These are phyloP conservation scores for Dothidotthia symphoricarpi DNA, from an alignment of 2,329 filamentous ascomycete genomes.

Conservation along the genomic window DNA sequence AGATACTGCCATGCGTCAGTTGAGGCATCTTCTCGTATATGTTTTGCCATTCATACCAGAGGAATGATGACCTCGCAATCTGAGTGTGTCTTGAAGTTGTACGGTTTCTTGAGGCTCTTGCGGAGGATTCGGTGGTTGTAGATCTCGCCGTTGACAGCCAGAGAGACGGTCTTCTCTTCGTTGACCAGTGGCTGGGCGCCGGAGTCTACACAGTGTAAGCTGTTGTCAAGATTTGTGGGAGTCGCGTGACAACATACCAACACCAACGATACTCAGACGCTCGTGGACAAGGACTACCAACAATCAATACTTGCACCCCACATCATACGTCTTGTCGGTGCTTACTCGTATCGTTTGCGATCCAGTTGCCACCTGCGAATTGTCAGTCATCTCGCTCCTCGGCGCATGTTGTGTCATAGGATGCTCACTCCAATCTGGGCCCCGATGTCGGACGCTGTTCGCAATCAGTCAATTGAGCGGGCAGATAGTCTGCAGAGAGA, in stretches of 20 bases:
- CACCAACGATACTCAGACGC: conserved; percentile 93
- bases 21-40: neutral
- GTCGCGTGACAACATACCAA: conserved; percentile 62
- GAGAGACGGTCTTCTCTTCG: conserved; percentile 79
- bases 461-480: conserved; percentile 37
- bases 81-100: conserved; percentile 97
- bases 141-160: conserved; percentile 98
- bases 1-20: conserved; percentile 64
- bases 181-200: conserved; percentile 95
- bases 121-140: conserved; percentile 98
- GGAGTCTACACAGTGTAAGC: conserved; percentile 62
- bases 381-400: conserved; percentile 33
- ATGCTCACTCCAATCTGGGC: conserved; percentile 94
- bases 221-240: conserved; percentile 1
- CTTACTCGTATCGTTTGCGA: conserved; percentile 85
- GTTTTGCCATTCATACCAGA: conserved; percentile 60
- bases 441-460: conserved; percentile 83
- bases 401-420: conserved; percentile 23
- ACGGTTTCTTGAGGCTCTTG: conserved; percentile 77
- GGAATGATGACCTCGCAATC: conserved; percentile 99
- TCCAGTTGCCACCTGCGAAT: conserved; percentile 75
- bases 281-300: conserved; percentile 80
- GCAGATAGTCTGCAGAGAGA: conserved; percentile 1
- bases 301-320: conserved; percentile 21
- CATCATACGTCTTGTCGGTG: neutral